Base-by-base conservation (phyloP, 2,329 filamentous ascomycete species). In the Pyricularia sp. region DNA sequence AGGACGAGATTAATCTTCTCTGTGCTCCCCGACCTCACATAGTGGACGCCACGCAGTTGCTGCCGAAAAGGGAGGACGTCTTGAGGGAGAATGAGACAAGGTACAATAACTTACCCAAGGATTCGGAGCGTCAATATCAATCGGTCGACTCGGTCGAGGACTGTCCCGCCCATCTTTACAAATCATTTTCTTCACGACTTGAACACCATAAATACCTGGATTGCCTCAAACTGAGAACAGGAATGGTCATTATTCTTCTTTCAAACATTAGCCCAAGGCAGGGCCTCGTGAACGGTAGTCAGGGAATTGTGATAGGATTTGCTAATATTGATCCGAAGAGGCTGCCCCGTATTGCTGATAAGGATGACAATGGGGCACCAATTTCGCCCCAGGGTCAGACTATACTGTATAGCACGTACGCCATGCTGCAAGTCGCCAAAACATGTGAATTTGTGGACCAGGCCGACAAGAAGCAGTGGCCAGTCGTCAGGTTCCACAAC, bases 401-500 rank as follows among this genome's bases (percentile, higher is more conserved):
- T 17, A 42, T 67, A 30, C 72, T 81, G 9, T 71, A 73, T 31
- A 81, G 82, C 31, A 78, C 80, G 0, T 74, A 81, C 68, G 80
- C 78, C 1, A 42, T n/a, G 0, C 72, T 79, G 58, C 76, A 77
- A 66, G 77, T 81, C 66, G 65, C 68, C 1, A 75, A 81, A 64
- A 77, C 84, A 69, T 74, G 74, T 33, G 33, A 69, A 0, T 85
- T 82, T 73, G 79, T 80, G n/a, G 50, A 71, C 71, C 1, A 71
- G 72, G 75, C 76, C 55, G 69, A 73, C 4, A 73, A 74, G 28
- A 76, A 78, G 70, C 71, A 73, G 10, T 86, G 83, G 83, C 85
- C 85, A 0, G 74, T 85, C 1, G 85, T 89, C 2, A 72, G 73
- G 0, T 90, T 89, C 70, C 76, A 81, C 31, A 86, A 86, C 69